Percentiles rank a stretch among this genome's conserved stretches.
Conservation (phyloP, 495 filamentous ascomycete genomes). For the Tuber microsphaerosporum region DNA sequence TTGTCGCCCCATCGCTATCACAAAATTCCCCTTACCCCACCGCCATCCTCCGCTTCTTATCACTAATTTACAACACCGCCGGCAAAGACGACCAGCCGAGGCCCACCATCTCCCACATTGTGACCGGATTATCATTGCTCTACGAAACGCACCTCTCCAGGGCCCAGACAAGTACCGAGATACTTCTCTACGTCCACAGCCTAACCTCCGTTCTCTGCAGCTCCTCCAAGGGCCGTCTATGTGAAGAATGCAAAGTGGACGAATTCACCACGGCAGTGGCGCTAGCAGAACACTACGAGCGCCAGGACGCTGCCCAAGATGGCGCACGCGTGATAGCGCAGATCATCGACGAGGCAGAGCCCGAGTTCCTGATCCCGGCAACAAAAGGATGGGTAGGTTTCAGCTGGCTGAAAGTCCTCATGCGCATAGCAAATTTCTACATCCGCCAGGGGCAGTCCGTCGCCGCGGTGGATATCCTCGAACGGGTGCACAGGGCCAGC, state of each 20-base stretch:
- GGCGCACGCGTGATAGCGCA: neutral
- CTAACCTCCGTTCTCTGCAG: neutral
- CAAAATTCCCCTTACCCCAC: neutral
- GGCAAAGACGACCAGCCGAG: constrained; percentile 5
- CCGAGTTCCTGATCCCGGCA: neutral
- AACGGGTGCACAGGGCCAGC: neutral
- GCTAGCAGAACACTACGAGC: neutral
- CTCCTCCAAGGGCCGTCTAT: neutral
- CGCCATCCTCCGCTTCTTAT: neutral
- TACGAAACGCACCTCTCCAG: neutral
- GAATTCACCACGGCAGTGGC: neutral
- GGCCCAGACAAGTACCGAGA: neutral
- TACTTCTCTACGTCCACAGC: neutral
- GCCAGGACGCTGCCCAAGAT: neutral
- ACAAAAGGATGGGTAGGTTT: neutral
- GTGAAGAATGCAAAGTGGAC: neutral
- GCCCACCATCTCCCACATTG: neutral
- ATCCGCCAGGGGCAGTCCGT: constrained; percentile 2
- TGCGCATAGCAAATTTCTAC: neutral
- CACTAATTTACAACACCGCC: neutral
- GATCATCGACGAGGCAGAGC: neutral
- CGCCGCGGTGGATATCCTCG: neutral
- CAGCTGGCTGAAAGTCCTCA: neutral
- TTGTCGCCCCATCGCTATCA: neutral
- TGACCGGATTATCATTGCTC: neutral